Evolutionary conservation across 2,329 filamentous ascomycete genomes (phyloP), one percentile per base, ranked within the genome.

Genomic region (Colletotrichum chrysophilum): DNA sequence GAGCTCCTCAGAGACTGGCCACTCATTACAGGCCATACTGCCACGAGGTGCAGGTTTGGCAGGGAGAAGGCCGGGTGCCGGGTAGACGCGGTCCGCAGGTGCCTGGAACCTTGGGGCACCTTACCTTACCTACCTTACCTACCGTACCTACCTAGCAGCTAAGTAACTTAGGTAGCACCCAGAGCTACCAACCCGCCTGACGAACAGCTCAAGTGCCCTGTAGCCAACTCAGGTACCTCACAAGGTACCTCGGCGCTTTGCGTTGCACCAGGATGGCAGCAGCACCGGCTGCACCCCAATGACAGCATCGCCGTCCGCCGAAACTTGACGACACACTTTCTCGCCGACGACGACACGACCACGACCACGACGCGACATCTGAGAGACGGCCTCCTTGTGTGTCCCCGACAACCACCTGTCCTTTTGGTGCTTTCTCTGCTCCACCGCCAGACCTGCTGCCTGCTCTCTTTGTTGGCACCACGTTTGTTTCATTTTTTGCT

Each of bases 251-350:
- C 43, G 60, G 67, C 52, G 52, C 36, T 32, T 38, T 71, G 66
- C 30, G 21, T 60, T 34, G 72, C 21, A 75, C 70, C 43, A 69
- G 73, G 73, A 68, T 75, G 67, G 43, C 72, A 72, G 62, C 73
- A 75, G 62, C 26, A 52, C 56, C 24, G 5, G 30, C 24, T 62
- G 68, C 67, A 67, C 69, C 56, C 61, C 73, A 75, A 73, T 75
- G 73, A 73, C 70, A 73, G 58, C 73, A 75, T 75, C 70, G 65
- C 43, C 43, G 58, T 69, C 56, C 28, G 55, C 56, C 69, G 56
- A 73, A 73, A 75, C 70, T 48, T 71, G 56, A 76, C 64, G 55
- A 77, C 70, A 70, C 68, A 69, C 36, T 28, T 30, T 34, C 30
- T 30, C 21, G 43, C n/a, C 43, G n/a, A 52, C 43, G n/a, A 52